These are phyloP conservation scores for Leccinum variicolor DNA, from an alignment of 768 basidiomycete genomes.

Conservation along the genomic window DNA sequence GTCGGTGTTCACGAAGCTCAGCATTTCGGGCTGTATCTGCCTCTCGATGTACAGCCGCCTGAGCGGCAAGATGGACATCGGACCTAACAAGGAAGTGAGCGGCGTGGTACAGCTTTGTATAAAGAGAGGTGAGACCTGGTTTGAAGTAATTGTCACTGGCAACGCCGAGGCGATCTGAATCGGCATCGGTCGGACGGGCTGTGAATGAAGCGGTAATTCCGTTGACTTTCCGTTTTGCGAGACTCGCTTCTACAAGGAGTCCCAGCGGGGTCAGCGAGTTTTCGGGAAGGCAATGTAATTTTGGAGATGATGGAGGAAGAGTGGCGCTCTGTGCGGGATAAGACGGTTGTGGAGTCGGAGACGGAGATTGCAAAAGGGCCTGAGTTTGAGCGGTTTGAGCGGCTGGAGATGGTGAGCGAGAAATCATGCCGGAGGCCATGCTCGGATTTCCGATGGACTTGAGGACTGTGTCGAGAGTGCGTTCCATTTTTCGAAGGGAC, in stretches of 20 bases:
- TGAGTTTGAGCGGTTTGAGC: conserved; percentile 49
- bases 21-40: conserved; percentile 90
- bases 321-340: conserved; percentile 21
- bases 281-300: conserved; percentile 88
- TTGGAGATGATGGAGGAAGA: conserved; percentile 58
- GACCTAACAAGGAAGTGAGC: conserved; percentile 45
- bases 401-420: conserved; percentile 72
- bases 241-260: conserved; percentile 84
- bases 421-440: conserved; percentile 76
- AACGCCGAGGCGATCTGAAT: conserved; percentile 59
- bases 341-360: conserved; percentile 44
- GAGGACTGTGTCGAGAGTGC: conserved; percentile 88
- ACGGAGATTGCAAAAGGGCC: conserved; percentile 51
- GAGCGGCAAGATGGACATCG: conserved; percentile 84
- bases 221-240: conserved; percentile 68
- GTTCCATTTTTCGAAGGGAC: conserved; percentile 87
- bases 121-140: conserved; percentile 54
- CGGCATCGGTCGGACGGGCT: conserved; percentile 35
- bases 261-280: conserved; percentile 92
- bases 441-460: conserved; percentile 84
- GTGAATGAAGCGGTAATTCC: conserved; percentile 40
- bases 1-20: conserved; percentile 81
- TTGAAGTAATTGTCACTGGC: conserved; percentile 90
- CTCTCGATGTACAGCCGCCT: conserved; percentile 82
- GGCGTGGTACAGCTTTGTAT: neutral